Base-by-base conservation (phyloP, 352 stramenopile genomes). In the Phytophthora pinifolia region DNA sequence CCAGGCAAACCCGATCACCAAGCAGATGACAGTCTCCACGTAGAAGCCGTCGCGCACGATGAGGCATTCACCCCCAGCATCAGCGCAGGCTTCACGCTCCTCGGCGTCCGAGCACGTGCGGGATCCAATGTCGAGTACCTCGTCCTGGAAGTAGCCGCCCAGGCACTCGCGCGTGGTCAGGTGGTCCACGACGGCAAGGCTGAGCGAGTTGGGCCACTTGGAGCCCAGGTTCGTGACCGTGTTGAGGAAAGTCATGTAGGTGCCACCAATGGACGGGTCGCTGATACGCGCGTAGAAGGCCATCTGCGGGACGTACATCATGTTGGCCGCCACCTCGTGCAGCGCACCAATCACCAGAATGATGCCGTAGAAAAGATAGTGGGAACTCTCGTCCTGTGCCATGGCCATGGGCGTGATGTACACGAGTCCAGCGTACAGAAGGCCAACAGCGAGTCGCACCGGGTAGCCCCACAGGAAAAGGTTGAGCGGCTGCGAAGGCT, bases 241-340 rank as follows among this genome's bases (percentile, higher is more conserved):
- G 69, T 99, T 99, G 38, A 99, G 83, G 46, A 99, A 93, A 29
- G 97, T 99, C 97, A 99, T 99, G 83, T 99, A 99, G 15, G 90
- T 98, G 46, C 97, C 97, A 43, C 97, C 97, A 67, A 99, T 99
- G 12, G 86, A 88, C 13, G 96, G 96, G 67, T 99, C 97, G 35
- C 97, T 98, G 52, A 99, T 92, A 37, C 88, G 79, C 44, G 97
- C 96, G 65, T 98, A 99, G 69, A 99, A 99, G 6, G 92, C 96
- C 97, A 99, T 99, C 83, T 99, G 91, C 15, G 85, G 83, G 20
- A 97, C 84, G 59, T 94, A 97, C 85, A 97, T 97, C 83, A 96
- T 94, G 68, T 94, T 96, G 35, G 82, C 73, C 9, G 86, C 76
- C 7, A 96, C 51, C 62, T 98, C 90, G 30, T 95, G 83, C 29